phyloP scores from a whole-genome alignment of 2,329 filamentous ascomycete genomes.

The Phyllosticta paracitricarpa region DNA sequence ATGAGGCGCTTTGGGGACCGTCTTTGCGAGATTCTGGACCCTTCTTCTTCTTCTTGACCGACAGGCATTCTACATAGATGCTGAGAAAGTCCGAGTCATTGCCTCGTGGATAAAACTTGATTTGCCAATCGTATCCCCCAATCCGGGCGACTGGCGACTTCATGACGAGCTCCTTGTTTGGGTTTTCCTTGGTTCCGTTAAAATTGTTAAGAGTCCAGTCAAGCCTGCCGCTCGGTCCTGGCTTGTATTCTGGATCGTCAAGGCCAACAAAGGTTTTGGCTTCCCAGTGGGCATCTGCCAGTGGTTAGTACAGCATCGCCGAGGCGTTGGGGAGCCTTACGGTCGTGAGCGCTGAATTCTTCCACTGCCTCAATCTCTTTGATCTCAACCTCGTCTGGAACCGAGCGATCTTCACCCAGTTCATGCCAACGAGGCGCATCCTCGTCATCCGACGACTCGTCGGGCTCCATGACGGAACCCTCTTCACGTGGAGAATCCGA shows the following conservation, averaged over 20 bases:
- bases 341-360: slow-evolving; percentile 47
- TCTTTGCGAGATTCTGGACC: slow-evolving; percentile 11
- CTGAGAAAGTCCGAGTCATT: slow-evolving; percentile 50
- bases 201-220: slow-evolving; percentile 50
- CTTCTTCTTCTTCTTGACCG: slow-evolving; percentile 22
- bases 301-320: neutral
- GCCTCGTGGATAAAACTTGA: slow-evolving; percentile 55
- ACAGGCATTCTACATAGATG: slow-evolving; percentile 53
- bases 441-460: slow-evolving; percentile 27
- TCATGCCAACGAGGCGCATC: slow-evolving; percentile 39
- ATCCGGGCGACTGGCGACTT: slow-evolving; percentile 46
- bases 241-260: slow-evolving; percentile 48
- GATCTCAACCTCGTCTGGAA: slow-evolving; percentile 48
- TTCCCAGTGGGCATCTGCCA: slow-evolving; percentile 47
- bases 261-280: slow-evolving; percentile 45
- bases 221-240: slow-evolving; percentile 45
- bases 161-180: slow-evolving; percentile 49
- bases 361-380: slow-evolving; percentile 44
- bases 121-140: slow-evolving; percentile 53
- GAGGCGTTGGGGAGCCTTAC: slow-evolving; percentile 20
- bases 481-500: neutral
- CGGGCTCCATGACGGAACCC: slow-evolving; percentile 1
- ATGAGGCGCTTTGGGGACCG: neutral
- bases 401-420: slow-evolving; percentile 46
- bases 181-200: slow-evolving; percentile 50